Conservation (phyloP, 2,329 filamentous ascomycete species). For the Alternaria sp. region DNA sequence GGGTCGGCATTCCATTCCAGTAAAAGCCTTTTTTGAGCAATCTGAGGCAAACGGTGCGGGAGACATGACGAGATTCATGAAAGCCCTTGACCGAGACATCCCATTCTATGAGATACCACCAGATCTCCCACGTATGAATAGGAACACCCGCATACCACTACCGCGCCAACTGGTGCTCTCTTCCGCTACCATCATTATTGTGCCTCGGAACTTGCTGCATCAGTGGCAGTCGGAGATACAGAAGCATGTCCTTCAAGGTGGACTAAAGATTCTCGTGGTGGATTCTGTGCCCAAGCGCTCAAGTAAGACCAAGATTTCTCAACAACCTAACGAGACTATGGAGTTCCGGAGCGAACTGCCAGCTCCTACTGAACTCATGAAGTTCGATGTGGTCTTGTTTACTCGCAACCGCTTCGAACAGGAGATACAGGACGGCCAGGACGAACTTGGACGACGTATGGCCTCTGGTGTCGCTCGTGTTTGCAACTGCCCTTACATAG, state of each 20-base stretch:
- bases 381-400: conserved; percentile 81
- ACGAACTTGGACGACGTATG: conserved; percentile 55
- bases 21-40: conserved; percentile 70
- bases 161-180: conserved; percentile 69
- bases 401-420: conserved; percentile 77
- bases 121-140: conserved; percentile 52
- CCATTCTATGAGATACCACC: conserved; percentile 54
- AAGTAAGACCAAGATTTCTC: conserved; percentile 21
- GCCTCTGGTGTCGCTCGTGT: conserved; percentile 30
- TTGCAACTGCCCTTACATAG: conserved; percentile 55
- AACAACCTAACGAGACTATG: conserved; percentile 27
- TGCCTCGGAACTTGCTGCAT: conserved; percentile 81
- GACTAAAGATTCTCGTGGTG: conserved; percentile 72
- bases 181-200: conserved; percentile 77
- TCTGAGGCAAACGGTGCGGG: conserved; percentile 50
- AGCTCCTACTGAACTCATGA: conserved; percentile 63
- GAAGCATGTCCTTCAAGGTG: conserved; percentile 72
- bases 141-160: conserved; percentile 51
- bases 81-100: conserved; percentile 46
- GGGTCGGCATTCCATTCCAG: conserved; percentile 74
- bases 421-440: conserved; percentile 65
- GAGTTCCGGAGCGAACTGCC: conserved; percentile 64
- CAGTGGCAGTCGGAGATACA: conserved; percentile 86
- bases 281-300: conserved; percentile 48
- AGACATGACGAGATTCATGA: conserved; percentile 44